Conservation (phyloP, 2,329 filamentous ascomycete species). For the Fusarium pininemorale region DNA sequence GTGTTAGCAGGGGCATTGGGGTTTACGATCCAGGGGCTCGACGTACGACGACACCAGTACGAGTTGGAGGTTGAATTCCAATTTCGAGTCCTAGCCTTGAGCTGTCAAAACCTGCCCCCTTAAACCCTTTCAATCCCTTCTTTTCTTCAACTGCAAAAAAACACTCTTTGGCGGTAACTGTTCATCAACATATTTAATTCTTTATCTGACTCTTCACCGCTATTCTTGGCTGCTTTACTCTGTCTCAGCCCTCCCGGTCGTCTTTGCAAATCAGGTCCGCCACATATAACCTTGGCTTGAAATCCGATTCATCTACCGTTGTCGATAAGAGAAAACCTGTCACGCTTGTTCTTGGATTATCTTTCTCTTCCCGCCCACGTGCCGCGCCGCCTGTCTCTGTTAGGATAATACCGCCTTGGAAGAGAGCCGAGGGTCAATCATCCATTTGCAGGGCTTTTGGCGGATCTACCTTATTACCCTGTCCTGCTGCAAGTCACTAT, state of each 20-base stretch:
- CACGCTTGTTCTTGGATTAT: conserved; percentile 14
- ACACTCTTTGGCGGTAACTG: conserved; percentile 2
- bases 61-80: conserved; percentile 25
- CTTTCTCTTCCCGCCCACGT: conserved; percentile 29
- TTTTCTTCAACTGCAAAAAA: conserved; percentile 17
- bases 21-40: conserved; percentile 27
- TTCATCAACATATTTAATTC: conserved; percentile 1
- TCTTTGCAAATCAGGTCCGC: conserved; percentile 26
- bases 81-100: conserved; percentile 26
- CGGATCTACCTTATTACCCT: conserved; percentile 8
- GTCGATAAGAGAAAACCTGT: conserved; percentile 33
- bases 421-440: conserved; percentile 10
- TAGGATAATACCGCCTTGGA: conserved; percentile 5
- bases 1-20: conserved; percentile 14
- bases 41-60: conserved; percentile 29
- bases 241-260: conserved; percentile 28
- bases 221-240: conserved; percentile 22
- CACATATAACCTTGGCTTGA: conserved; percentile 26
- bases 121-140: conserved; percentile 17
- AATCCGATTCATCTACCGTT: conserved; percentile 27
- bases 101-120: conserved; percentile 29
- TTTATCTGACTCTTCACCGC: conserved; percentile 21
- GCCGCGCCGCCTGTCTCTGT: conserved; percentile 26
- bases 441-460: background rate
- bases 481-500: conserved; percentile 8